Percentiles rank a stretch among this genome's conserved stretches.
Conservation (phyloP, 345 rosid genomes). For the Psidium guajava region DNA sequence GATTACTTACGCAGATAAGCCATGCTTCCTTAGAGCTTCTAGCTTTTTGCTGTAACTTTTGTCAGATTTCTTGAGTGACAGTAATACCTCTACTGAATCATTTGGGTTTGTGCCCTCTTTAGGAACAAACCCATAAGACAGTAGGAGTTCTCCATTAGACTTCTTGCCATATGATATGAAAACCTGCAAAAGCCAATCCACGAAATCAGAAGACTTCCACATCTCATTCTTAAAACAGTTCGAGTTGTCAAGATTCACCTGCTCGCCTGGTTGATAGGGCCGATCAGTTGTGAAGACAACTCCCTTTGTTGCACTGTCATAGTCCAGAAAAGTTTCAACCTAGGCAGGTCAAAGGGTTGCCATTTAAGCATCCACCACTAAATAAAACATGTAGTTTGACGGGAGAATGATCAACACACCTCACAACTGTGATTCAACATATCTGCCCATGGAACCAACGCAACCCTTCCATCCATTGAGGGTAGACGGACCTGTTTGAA, state of each 20-base stretch:
- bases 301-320: slow-evolving; percentile 78
- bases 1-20: slow-evolving; percentile 54
- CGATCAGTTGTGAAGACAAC: slow-evolving; percentile 75
- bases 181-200: slow-evolving; percentile 45
- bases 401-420: slow-evolving; percentile 24
- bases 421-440: slow-evolving; percentile 96
- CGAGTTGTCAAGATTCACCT: slow-evolving; percentile 38
- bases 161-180: slow-evolving; percentile 95
- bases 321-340: slow-evolving; percentile 93
- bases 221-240: neutral
- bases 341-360: slow-evolving; percentile 11
- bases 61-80: slow-evolving; percentile 66
- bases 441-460: slow-evolving; percentile 98
- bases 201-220: neutral
- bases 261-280: slow-evolving; percentile 93
- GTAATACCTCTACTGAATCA: slow-evolving; percentile 76
- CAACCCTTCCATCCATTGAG: slow-evolving; percentile 86
- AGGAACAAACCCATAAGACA: slow-evolving; percentile 93
- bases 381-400: neutral
- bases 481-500: slow-evolving; percentile 71
- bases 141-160: slow-evolving; percentile 83
- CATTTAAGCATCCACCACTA: neutral
- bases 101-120: slow-evolving; percentile 85
- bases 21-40: slow-evolving; percentile 68
- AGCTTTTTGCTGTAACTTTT: slow-evolving; percentile 68